phyloP scores from a whole-genome alignment of 441 rosid genomes.

The Euphorbia schlechtendalii region DNA sequence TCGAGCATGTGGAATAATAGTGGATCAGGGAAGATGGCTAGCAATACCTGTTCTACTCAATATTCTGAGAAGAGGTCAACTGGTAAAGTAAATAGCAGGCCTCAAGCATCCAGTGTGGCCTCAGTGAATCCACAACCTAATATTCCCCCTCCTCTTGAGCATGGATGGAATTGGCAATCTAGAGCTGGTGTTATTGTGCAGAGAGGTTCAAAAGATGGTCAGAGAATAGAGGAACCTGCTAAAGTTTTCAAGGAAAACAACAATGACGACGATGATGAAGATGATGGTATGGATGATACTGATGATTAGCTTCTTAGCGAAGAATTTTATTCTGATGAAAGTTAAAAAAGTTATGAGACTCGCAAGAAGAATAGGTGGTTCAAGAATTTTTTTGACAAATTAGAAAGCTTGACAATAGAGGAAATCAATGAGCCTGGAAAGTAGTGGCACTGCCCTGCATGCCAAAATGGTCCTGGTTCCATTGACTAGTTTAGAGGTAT shows the following conservation, averaged over 20 bases:
- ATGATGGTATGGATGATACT: too few species aligned
- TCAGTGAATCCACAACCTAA: conserved; percentile 37
- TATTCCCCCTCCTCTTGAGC: conserved; percentile 53
- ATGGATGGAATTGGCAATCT: conserved; percentile 89
- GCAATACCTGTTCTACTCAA: conserved; percentile 35
- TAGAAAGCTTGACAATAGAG: conserved; percentile 11
- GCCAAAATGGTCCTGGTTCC: conserved; percentile 11
- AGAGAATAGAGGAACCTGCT: neutral
- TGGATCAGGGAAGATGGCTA: conserved; percentile 43
- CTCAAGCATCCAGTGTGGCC: conserved; percentile 32
- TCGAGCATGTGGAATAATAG: conserved; percentile 27
- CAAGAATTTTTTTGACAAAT: conserved; percentile 8
- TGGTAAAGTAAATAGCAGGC: conserved; percentile 47
- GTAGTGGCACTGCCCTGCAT: conserved; percentile 26
- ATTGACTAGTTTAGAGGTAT: conserved; percentile 23
- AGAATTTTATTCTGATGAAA: conserved; percentile 9
- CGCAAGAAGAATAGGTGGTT: conserved; percentile 14
- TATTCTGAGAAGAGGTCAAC: conserved; percentile 31
- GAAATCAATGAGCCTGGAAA: conserved; percentile 1
- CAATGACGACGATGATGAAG: conserved; percentile 4
- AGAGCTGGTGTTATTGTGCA: conserved; percentile 36
- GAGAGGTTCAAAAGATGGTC: conserved; percentile 25
- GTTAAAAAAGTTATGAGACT: neutral
- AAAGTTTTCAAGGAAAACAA: neutral
- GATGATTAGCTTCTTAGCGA: conserved; percentile 15